Evolutionary conservation across 441 rosid genomes (phyloP).

Genomic region (Euphorbia corollata): DNA sequence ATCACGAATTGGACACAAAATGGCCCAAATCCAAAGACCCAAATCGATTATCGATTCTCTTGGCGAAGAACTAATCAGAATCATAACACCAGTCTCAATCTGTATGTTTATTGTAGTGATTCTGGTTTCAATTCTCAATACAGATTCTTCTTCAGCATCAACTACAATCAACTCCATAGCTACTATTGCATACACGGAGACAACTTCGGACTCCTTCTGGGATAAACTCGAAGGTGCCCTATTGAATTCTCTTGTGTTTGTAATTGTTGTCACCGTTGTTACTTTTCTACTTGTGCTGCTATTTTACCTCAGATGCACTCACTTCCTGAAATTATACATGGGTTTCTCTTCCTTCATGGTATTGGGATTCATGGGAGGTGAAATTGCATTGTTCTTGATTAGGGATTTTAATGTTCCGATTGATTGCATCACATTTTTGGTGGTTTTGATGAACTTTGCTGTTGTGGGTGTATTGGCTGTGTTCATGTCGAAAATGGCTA

Average conservation of each 20-base stretch:
- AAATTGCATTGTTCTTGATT: constrained; percentile 46
- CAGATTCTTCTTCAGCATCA: constrained; percentile 43
- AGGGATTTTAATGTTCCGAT: constrained; percentile 48
- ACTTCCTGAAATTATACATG: constrained; percentile 67
- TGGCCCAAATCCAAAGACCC: constrained; percentile 63
- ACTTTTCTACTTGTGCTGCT: constrained; percentile 78
- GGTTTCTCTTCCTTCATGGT: constrained; percentile 83
- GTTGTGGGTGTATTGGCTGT: constrained; percentile 80
- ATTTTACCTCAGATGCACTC: constrained; percentile 74
- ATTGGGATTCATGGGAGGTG: constrained; percentile 74
- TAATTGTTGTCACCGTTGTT: constrained; percentile 55
- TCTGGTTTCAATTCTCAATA: constrained; percentile 52
- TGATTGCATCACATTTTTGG: constrained; percentile 50
- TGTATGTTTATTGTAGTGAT: constrained; percentile 81
- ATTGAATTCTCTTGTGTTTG: constrained; percentile 71
- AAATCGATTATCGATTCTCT: constrained; percentile 43
- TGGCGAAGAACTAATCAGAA: constrained; percentile 83
- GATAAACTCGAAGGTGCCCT: constrained; percentile 74
- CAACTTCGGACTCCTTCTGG: constrained; percentile 69
- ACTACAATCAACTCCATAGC: constrained; percentile 48
- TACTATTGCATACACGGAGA: constrained; percentile 67
- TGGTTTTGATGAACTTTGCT: constrained; percentile 64
- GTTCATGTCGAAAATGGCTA: constrained; percentile 72
- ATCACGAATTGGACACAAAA: constrained; percentile 19
- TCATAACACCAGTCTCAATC: constrained; percentile 73